Evolutionary conservation across 2,329 filamentous ascomycete genomes (phyloP).

Genomic region (Lasiodiplodia hormozganensis): DNA sequence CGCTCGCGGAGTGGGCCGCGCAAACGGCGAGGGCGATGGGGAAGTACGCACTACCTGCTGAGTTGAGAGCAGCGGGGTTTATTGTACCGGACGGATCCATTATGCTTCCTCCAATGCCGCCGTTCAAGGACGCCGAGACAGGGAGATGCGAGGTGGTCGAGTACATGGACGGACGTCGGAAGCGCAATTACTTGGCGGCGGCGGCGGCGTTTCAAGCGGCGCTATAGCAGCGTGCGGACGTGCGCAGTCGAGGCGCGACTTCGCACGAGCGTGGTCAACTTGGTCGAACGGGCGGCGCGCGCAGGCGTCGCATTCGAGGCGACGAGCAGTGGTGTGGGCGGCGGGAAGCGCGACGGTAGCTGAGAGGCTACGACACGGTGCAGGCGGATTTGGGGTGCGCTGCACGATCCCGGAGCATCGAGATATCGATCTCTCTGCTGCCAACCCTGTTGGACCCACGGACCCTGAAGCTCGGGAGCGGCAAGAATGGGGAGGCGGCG

Average conservation of each 20-base stretch:
- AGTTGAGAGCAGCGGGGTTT: conserved; percentile 49
- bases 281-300: conserved; percentile 7
- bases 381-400: conserved; percentile 17
- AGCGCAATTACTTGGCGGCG: conserved; percentile 25
- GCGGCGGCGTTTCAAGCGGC: conserved; percentile 29
- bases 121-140: conserved; percentile 47
- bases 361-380: conserved; percentile 26
- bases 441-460: conserved; percentile 26
- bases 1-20: conserved; percentile 19
- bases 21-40: conserved; percentile 10
- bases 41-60: conserved; percentile 42
- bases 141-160: conserved; percentile 46
- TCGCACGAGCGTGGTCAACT: conserved; percentile 1
- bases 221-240: conserved; percentile 21
- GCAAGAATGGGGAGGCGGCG: conserved; percentile 29
- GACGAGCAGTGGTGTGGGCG: neutral
- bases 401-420: conserved; percentile 31
- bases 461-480: conserved; percentile 28
- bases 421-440: conserved; percentile 28
- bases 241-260: conserved; percentile 2
- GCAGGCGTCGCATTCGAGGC: conserved; percentile 21
- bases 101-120: conserved; percentile 47
- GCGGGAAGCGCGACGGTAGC: conserved; percentile 18
- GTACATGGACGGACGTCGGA: conserved; percentile 42
- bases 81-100: conserved; percentile 51